Percentiles rank a stretch among this genome's conserved stretches.
Evolutionary conservation across 768 basidiomycete species (phyloP).

Genomic region (Termitomyces sp.): DNA sequence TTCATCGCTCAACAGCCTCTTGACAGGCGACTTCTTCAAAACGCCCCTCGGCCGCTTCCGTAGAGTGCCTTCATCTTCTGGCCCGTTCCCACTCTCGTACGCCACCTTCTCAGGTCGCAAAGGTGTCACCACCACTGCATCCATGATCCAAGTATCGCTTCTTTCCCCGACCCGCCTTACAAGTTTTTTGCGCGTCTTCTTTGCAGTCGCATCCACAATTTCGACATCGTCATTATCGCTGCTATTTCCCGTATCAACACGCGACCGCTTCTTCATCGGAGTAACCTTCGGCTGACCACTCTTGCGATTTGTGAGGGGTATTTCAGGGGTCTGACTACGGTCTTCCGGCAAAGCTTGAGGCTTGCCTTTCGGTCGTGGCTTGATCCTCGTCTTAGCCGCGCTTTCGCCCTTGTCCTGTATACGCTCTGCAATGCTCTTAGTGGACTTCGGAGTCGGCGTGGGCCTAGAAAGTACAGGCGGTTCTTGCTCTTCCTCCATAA

Average conservation of each 20-base stretch:
- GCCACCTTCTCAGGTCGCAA: conserved; percentile 1
- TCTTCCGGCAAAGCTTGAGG: background rate
- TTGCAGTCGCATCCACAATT: conserved; percentile 1
- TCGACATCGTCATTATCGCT: conserved; percentile 14
- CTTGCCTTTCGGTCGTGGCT: conserved; percentile 13
- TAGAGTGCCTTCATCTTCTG: conserved; percentile 1
- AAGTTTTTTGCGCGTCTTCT: conserved; percentile 11
- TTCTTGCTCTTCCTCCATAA: background rate
- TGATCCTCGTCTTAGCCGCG: conserved; percentile 16
- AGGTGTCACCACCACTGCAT: conserved; percentile 8
- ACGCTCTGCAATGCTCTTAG: conserved; percentile 12
- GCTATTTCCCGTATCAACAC: background rate
- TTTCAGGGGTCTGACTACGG: conserved; percentile 1
- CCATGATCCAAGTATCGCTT: conserved; percentile 12
- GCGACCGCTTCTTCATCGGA: conserved; percentile 5
- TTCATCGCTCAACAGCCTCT: conserved; percentile 8
- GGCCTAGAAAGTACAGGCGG: background rate
- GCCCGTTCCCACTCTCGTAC: background rate
- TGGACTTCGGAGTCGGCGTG: conserved; percentile 7
- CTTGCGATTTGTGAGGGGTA: conserved; percentile 6
- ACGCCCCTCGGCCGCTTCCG: conserved; percentile 2
- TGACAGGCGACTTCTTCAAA: conserved; percentile 11
- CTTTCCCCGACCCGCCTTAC: conserved; percentile 10
- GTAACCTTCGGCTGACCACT: conserved; percentile 4
- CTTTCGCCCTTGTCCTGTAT: conserved; percentile 16